A percentile compares a stretch with the other conserved stretches of the same genome.
Evolutionary conservation across 2,329 filamentous ascomycete genomes (phyloP).

Genomic region (Coleophoma crateriformis): DNA sequence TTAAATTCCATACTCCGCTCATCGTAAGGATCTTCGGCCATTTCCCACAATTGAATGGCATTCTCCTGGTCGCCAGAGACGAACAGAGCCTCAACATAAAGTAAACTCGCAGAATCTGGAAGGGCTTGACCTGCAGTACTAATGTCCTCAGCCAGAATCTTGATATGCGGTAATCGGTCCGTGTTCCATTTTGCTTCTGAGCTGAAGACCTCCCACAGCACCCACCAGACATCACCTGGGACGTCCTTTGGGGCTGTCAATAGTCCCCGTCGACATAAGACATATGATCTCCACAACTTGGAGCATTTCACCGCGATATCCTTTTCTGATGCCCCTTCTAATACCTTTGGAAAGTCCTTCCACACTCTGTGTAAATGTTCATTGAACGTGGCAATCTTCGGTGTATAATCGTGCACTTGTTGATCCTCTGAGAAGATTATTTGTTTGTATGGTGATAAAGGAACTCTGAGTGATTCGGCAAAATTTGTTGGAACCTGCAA

Average conservation of each 20-base stretch:
- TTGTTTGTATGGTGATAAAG: not conserved
- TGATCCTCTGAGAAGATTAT: not conserved
- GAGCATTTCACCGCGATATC: constrained; percentile 23
- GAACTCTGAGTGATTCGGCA: not conserved
- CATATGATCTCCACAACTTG: constrained; percentile 43
- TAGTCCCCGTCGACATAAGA: constrained; percentile 39
- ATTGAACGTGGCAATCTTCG: not conserved
- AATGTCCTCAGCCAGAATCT: constrained; percentile 61
- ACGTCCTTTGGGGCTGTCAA: constrained; percentile 45
- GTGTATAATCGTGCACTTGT: not conserved
- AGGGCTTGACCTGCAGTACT: constrained; percentile 45
- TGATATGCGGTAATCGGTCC: constrained; percentile 55
- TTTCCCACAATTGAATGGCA: constrained; percentile 28
- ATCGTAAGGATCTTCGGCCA: constrained; percentile 25
- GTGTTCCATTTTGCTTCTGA: constrained; percentile 42
- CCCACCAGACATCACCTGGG: constrained; percentile 55
- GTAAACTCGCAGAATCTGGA: constrained; percentile 49
- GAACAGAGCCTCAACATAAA: constrained; percentile 63
- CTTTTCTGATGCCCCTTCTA: constrained; percentile 28
- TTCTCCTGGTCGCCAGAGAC: constrained; percentile 47
- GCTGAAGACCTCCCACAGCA: constrained; percentile 60
- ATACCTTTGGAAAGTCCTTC: not conserved
- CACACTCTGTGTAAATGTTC: not conserved
- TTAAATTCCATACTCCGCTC: constrained; percentile 26
- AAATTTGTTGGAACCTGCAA: not conserved